Conservation (phyloP, 768 basidiomycete genomes). For the Boletus sp. region DNA sequence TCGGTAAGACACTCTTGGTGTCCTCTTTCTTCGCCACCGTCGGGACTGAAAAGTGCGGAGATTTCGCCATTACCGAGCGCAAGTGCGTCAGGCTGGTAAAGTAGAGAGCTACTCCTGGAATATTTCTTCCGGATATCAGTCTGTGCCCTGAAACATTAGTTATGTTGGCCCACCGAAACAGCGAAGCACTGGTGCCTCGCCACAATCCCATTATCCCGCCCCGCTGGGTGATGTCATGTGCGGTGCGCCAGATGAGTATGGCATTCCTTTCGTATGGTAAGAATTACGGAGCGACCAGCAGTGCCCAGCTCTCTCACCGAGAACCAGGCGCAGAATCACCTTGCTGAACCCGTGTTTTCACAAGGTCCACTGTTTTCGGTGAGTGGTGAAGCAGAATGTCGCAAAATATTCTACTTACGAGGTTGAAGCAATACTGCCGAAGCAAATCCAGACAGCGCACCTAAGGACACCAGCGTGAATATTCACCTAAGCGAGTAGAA, state of each 20-base stretch:
- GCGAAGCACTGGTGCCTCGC: slow-evolving; percentile 83
- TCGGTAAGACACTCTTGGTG: slow-evolving; percentile 59
- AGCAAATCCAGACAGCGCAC: slow-evolving; percentile 75
- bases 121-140: slow-evolving; percentile 54
- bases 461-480: slow-evolving; percentile 33
- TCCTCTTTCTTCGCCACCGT: slow-evolving; percentile 14
- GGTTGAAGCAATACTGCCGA: slow-evolving; percentile 77
- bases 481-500: not conserved
- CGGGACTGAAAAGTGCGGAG: slow-evolving; percentile 60
- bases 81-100: slow-evolving; percentile 84
- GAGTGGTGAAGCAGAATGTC: not conserved
- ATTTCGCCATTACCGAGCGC: slow-evolving; percentile 70
- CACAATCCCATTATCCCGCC: slow-evolving; percentile 77
- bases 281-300: not conserved
- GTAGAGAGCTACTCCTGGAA: slow-evolving; percentile 92
- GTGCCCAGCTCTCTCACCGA: slow-evolving; percentile 33
- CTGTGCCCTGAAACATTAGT: not conserved
- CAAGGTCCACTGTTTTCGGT: slow-evolving; percentile 63
- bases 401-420: slow-evolving; percentile 42
- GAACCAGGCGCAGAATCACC: slow-evolving; percentile 49
- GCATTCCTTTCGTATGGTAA: slow-evolving; percentile 29
- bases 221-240: slow-evolving; percentile 55
- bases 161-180: slow-evolving; percentile 52
- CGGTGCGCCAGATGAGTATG: slow-evolving; percentile 47
- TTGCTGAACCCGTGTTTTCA: slow-evolving; percentile 93